Evolutionary conservation across 768 basidiomycete genomes (phyloP), one percentile per base, ranked within the genome.

Genomic region (Suillus decipiens): DNA sequence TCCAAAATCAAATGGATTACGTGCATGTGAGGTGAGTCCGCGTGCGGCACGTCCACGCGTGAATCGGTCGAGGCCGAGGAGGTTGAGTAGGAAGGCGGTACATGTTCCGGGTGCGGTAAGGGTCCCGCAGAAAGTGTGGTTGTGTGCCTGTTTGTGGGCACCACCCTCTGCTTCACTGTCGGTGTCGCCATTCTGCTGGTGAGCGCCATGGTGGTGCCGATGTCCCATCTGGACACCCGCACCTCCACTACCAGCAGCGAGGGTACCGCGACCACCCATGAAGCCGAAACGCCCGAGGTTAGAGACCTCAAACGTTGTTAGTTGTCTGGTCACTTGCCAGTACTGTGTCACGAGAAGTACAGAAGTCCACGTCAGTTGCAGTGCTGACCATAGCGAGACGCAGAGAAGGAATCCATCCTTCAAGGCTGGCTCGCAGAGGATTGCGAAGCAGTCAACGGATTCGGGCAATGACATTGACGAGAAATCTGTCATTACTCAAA

Each of bases 251-350:
- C 80, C 79, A 22, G 91, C 80, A 42, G 82, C 86, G 2, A 87
- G 84, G 22, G 86, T 86, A 0, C 88, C 92, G 45, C 93, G 87
- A 0, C 96, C 96, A 42, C 97, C 96, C 94, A 99, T 96, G 79
- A 89, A 98, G 14, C 97, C 96, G 71, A 89, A 98, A 53, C 96
- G 86, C 3, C 96, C 95, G 2, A 99, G 86, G 71, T 99, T 99
- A 63, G 89, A 89, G 3, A 99, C 93, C 72, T 99, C 96, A 61
- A 96, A 83, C 0, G 96, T 98, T 1, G 96, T 99, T 85, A 99
- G 93, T 71, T 99, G 96, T 31, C 89, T 86, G 2, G 89, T 86
- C 60, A 98, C 87, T 76, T 99, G 97, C 92, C 93, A 96, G 56
- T 89, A 80, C 69, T 99, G 96, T 5, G 88, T 87, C 51, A 83